Evolutionary conservation across 2,329 filamentous ascomycete species (phyloP), one percentile per base, ranked within the genome.

Genomic region (Geosmithia flava): DNA sequence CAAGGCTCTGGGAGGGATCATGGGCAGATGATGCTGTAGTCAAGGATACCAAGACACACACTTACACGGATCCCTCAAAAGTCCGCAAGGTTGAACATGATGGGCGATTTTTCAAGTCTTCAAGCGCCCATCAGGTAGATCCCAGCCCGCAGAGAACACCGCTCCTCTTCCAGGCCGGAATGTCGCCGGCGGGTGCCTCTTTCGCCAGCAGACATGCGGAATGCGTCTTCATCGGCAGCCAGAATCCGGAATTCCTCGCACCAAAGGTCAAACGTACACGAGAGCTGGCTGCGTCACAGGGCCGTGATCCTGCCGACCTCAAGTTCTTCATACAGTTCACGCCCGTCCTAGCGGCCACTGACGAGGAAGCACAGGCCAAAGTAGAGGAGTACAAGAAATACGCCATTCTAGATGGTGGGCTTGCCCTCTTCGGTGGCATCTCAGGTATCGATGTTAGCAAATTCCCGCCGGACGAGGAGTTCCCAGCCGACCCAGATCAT

Each of bases 161-260:
- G 0, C 73, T 78, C 49, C 61, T 79, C 1, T 75, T 78, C 55
- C 78, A 81, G 52, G 77, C 78, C 1, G 78, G 78, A 0, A 79
- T 75, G 0, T 81, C 76, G 0, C 54, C 71, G 0, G 78, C 78
- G 0, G 78, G 78, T 0, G 74, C 70, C 1, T 62, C 64, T 1
- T 82, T 81, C 53, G 77, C 75, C 0, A 68, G 75, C 3, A 72
- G 66, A 0, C 77, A 81, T 50, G 78, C 77, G 1, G 78, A 81
- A 61, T 76, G 72, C 1, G 75, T 80, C 44, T 81, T 81, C 51
- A 73, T 81, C 3, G 74, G 73, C 0, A 69, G 69, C 0, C 75
- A 78, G 54, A 73, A 69, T 0, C 42, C 42, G 13, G 62, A 63
- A 16, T 63, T 68, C 0, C 65, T 66, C 48, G 70, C 75, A 0